Conservation (phyloP, 257 asterid genomes). For the Fraxinus pennsylvanica region DNA sequence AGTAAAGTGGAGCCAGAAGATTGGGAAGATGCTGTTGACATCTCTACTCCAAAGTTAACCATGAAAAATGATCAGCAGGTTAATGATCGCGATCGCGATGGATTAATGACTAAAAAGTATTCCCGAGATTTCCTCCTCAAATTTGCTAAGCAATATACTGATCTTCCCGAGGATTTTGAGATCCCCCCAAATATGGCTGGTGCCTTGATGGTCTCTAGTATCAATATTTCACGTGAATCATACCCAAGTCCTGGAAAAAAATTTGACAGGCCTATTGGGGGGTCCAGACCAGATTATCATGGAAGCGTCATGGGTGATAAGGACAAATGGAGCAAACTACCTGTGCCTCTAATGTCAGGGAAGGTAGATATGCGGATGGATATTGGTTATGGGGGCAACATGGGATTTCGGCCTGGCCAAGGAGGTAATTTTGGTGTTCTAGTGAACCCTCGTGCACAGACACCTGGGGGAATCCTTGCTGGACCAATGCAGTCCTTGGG, state of each 20-base stretch:
- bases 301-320: conserved; percentile 57
- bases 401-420: conserved; percentile 57
- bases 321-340: conserved; percentile 64
- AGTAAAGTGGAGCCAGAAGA: conserved; percentile 80
- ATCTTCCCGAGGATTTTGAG: conserved; percentile 67
- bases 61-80: conserved; percentile 38
- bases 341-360: conserved; percentile 54
- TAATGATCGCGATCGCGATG: conserved; percentile 45
- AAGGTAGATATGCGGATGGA: conserved; percentile 59
- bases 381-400: conserved; percentile 40
- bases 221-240: conserved; percentile 41
- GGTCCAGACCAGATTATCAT: conserved; percentile 65
- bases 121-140: conserved; percentile 84
- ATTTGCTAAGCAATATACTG: conserved; percentile 60
- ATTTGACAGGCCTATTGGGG: conserved; percentile 50
- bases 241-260: conserved; percentile 54
- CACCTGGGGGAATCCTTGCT: conserved; percentile 56
- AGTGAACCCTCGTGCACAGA: conserved; percentile 60
- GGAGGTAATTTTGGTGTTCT: conserved; percentile 64
- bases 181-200: conserved; percentile 49
- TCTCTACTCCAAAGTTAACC: conserved; percentile 61
- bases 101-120: conserved; percentile 54
- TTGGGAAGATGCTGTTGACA: conserved; percentile 97
- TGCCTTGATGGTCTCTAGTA: conserved; percentile 36
- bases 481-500: conserved; percentile 74